These are phyloP conservation scores for Albifimbria verrucaria DNA, from an alignment of 2,329 filamentous ascomycete species.

Conservation along the genomic window DNA sequence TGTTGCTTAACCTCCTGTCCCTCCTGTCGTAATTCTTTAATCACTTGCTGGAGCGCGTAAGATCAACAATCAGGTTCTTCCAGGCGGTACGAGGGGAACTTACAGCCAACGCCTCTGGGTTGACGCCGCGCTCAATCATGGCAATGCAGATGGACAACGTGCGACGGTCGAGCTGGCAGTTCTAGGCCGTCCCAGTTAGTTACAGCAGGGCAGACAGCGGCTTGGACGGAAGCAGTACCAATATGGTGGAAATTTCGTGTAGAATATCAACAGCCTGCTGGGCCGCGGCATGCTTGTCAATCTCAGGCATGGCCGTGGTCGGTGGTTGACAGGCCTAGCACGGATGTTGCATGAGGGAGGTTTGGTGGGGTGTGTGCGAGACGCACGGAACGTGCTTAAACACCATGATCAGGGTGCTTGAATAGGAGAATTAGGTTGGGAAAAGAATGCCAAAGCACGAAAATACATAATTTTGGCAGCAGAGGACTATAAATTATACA, in stretches of 20 bases:
- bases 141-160: constrained; percentile 94
- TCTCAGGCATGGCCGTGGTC: constrained; percentile 41
- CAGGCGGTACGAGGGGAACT: constrained; percentile 25
- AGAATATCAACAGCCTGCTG: constrained; percentile 81
- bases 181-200: too few relatives aligned
- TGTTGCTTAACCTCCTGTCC: constrained; percentile 47
- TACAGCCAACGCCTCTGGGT: constrained; percentile 92
- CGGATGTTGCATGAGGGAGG: background rate
- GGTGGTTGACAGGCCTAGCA: background rate
- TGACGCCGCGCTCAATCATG: constrained; percentile 94
- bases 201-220: too few relatives aligned
- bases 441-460: too few relatives aligned
- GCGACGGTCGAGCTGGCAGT: constrained; percentile 87
- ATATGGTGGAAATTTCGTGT: constrained; percentile 81
- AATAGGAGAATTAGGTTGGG: too few relatives aligned
- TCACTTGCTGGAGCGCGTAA: constrained; percentile 43
- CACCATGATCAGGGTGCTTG: too few relatives aligned
- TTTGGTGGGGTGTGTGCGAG: background rate
- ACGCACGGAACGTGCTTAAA: background rate
- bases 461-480: too few relatives aligned
- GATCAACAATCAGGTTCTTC: background rate
- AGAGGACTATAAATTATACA: too few relatives aligned
- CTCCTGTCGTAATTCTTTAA: constrained; percentile 58
- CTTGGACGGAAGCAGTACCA: too few relatives aligned
- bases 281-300: constrained; percentile 69